These are phyloP conservation scores for Lonicera japonica DNA, from an alignment of 129 eudicot species.

Conservation along the genomic window DNA sequence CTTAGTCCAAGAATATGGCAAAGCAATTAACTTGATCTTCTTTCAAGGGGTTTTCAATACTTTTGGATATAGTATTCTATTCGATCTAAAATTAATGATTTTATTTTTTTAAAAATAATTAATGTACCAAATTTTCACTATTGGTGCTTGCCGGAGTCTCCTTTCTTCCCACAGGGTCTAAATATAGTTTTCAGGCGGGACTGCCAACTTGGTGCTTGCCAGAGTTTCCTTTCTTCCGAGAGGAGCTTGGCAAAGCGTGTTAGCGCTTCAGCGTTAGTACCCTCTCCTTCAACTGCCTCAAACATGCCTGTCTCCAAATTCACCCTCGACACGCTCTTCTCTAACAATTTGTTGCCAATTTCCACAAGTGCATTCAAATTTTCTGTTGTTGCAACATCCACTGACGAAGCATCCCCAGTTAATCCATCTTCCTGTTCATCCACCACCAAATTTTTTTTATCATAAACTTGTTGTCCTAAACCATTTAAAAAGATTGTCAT, in stretches of 20 bases:
- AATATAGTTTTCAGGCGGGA: not conserved
- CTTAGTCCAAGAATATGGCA: no score
- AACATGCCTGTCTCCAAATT: conserved; percentile 52
- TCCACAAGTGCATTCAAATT: conserved; percentile 37
- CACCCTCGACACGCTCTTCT: conserved; percentile 49
- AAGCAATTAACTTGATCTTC: no score
- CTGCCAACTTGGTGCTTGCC: not conserved
- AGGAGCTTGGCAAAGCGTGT: conserved; percentile 46
- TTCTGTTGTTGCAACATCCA: conserved; percentile 47
- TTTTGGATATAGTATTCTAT: no score
- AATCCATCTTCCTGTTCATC: conserved; percentile 37
- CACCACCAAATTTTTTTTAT: not conserved
- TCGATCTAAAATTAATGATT: no score
- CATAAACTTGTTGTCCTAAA: not conserved
- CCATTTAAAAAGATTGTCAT: not conserved
- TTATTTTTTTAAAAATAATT: no score
- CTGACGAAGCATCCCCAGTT: conserved; percentile 41
- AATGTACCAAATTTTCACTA: no score
- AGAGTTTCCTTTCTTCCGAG: conserved; percentile 45
- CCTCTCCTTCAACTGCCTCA: conserved; percentile 42
- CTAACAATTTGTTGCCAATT: conserved; percentile 38
- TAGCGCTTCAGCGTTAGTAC: conserved; percentile 56
- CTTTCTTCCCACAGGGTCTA: no score
- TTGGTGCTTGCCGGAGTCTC: no score
- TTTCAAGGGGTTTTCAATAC: no score